Evolutionary conservation across 1,284 basidiomycete genomes (phyloP), one percentile per base, ranked within the genome.

Genomic region (Pyrrhoderma noxium): DNA sequence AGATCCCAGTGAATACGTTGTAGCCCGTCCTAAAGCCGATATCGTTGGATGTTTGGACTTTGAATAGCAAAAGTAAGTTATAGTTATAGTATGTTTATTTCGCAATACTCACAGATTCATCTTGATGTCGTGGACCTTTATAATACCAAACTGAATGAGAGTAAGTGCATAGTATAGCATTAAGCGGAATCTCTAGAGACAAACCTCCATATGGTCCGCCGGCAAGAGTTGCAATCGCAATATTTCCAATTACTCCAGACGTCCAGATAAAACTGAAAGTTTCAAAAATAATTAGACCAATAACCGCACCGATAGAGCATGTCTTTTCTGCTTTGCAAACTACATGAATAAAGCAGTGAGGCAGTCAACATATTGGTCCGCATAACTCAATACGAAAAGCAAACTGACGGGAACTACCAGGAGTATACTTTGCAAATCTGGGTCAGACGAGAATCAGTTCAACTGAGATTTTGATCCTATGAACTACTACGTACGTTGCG

Each of bases 221-320:
- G 5, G 88, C 85, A 39, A 92, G 76, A 1, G 89, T 91, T 18
- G 83, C 79, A 16, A 93, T 73, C 1, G 86, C 76, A 38, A 92
- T 79, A 61, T 92, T 92, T 36, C 78, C 79, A 40, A 89, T 77
- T 27, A 90, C 86, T 66, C 86, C 82, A 0, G 82, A 85, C 8
- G 80, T 84, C 88, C 89, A 92, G 41, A 89, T 72, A 69, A 81
- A 92, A n/a, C 82, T 82, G 66, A 92, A 92, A 1, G 83, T 80
- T 54, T 80, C 76, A 61, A 79, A 93, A 64, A 93, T 80, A 52
- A 92, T 75, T 8, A 92, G 69, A 1, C 90, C 89, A 0, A 76
- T 71, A 23, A 82, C 77, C 42, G 73, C 80, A 4, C 66, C 67
- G 2, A 70, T 71, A 0, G 77, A 79, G 52, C 79, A 79, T 3